A percentile compares a stretch with the other conserved stretches of the same genome.
These are phyloP conservation scores for Boletus semigastroideus DNA, from an alignment of 1,284 basidiomycete species.

Conservation along the genomic window DNA sequence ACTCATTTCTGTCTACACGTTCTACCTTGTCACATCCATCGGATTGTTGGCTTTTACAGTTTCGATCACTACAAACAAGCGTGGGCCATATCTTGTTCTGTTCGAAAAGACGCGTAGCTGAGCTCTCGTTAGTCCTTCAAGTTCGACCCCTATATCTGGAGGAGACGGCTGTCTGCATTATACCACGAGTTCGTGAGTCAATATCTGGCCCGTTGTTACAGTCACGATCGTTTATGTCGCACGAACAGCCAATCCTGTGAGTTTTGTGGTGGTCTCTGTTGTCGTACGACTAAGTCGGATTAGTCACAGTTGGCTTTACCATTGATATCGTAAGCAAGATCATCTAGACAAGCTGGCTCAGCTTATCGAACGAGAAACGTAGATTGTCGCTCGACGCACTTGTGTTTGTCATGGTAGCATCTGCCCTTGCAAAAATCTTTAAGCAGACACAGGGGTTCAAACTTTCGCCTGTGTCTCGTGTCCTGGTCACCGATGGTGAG, in stretches of 20 bases:
- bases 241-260: no score
- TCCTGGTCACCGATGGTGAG: conserved; percentile 9
- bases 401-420: conserved; percentile 1
- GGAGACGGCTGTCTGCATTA: conserved; percentile 2
- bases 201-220: not conserved
- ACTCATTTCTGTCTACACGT: not conserved
- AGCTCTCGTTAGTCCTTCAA: no score
- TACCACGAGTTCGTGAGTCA: not conserved
- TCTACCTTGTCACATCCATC: no score
- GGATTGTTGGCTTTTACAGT: no score
- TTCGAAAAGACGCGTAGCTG: not conserved
- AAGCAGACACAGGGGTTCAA: not conserved
- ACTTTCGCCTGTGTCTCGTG: conserved; percentile 1
- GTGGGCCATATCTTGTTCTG: not conserved
- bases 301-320: conserved; percentile 1
- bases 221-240: not conserved
- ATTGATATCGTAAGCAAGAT: not conserved
- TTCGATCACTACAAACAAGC: no score
- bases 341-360: no score
- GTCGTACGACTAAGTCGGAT: not conserved
- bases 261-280: not conserved
- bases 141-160: not conserved
- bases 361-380: not conserved
- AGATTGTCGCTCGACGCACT: conserved; percentile 2
- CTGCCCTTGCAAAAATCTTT: conserved; percentile 1